These are phyloP conservation scores for Acer campestre DNA, from an alignment of 345 rosid species.

Conservation along the genomic window DNA sequence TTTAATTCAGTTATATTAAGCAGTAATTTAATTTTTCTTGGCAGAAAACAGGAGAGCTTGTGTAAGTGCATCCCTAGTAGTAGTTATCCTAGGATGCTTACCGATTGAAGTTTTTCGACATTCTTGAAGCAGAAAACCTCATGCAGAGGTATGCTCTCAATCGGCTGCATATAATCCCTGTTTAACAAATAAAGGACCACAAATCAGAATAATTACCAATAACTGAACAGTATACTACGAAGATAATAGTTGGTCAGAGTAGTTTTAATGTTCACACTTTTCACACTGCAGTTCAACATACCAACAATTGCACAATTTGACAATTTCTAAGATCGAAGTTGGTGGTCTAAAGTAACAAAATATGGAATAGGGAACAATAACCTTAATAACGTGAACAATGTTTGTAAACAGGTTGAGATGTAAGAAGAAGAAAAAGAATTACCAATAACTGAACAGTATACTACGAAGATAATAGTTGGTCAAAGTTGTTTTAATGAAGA, in stretches of 20 bases:
- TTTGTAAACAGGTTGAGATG: neutral
- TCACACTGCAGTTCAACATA: neutral
- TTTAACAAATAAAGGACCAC: constrained; percentile 24
- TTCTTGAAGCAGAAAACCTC: constrained; percentile 82
- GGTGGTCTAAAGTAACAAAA: neutral
- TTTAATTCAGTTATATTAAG: neutral
- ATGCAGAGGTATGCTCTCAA: constrained; percentile 67
- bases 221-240: neutral
- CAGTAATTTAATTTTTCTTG: neutral
- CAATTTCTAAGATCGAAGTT: neutral
- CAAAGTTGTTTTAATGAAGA: too few relatives aligned
- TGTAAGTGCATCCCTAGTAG: constrained; percentile 9
- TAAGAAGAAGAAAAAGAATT: neutral
- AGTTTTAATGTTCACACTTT: neutral
- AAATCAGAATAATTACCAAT: constrained; percentile 2
- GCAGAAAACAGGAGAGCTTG: neutral
- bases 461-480: too few relatives aligned
- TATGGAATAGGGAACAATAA: neutral
- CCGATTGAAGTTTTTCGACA: constrained; percentile 71
- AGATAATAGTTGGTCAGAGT: neutral
- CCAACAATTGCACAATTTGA: neutral
- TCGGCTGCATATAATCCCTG: constrained; percentile 79
- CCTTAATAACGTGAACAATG: neutral
- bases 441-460: too few relatives aligned
- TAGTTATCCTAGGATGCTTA: constrained; percentile 38